phyloP scores from a whole-genome alignment of 2,329 filamentous ascomycete species.

The Fusarium goolgardi region DNA sequence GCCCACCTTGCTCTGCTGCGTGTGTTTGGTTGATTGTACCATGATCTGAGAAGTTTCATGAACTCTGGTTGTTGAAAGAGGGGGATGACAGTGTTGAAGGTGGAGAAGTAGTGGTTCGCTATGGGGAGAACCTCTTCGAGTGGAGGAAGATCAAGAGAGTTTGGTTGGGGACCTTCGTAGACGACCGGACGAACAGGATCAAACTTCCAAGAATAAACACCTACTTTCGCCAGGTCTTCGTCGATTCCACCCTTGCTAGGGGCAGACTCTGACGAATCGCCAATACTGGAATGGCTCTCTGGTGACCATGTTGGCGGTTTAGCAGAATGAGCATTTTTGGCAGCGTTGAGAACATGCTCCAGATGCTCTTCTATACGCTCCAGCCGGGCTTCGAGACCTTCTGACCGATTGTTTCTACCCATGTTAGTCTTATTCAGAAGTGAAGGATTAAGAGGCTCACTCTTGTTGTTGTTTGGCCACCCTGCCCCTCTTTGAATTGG shows the following conservation, averaged over 20 bases:
- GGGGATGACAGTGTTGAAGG: conserved; percentile 53
- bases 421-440: conserved; percentile 2
- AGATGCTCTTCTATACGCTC: conserved; percentile 50
- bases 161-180: conserved; percentile 34
- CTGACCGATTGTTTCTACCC: not conserved
- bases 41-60: conserved; percentile 52
- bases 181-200: conserved; percentile 39
- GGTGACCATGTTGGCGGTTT: conserved; percentile 11
- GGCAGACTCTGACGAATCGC: conserved; percentile 5
- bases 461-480: conserved; percentile 27
- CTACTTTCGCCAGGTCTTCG: not conserved
- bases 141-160: conserved; percentile 47
- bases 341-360: conserved; percentile 47
- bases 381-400: conserved; percentile 45
- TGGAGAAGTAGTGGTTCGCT: conserved; percentile 53
- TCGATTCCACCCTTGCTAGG: not conserved
- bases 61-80: conserved; percentile 54
- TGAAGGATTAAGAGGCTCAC: conserved; percentile 3
- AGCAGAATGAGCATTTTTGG: conserved; percentile 23
- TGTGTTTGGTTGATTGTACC: conserved; percentile 46
- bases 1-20: conserved; percentile 51
- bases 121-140: conserved; percentile 52
- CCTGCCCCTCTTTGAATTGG: conserved; percentile 38
- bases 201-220: conserved; percentile 31
- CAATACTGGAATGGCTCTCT: conserved; percentile 18